Base-by-base conservation (phyloP, 805 yeast species). In the Metschnikowia lochheadii region DNA sequence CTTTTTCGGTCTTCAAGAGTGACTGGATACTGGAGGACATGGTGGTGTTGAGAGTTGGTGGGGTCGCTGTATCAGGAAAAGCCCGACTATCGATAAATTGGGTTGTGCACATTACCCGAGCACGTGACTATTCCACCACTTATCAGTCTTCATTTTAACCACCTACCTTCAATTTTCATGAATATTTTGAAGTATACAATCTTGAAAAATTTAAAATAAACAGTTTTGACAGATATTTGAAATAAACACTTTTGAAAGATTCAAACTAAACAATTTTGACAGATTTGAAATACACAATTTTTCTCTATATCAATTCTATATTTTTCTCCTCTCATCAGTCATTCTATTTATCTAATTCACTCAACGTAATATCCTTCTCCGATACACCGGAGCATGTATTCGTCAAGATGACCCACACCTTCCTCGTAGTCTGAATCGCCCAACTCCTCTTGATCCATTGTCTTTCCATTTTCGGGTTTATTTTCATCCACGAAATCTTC, bases 301-400 rank as follows among this genome's bases (percentile, higher is more conserved):
- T 8, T 10, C 11, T 26, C 29, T 26, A 26, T 26, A 8, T 26
- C 29, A 34, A 18, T 39, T 23, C 41, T 39, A 21, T 39, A 39
- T 7, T 26, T 26, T 26, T 26, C 11, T 8, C 29, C 13, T 26
- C 8, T 8, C 29, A 26, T 8, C 29, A 26, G 11, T 26, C 29
- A 10, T 26, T 26, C 29, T 26, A 26, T 26, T 26, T 26, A 26
- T 26, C 11, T 26, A 26, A 21, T 14, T 51, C 48, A 62, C 40
- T 64, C 68, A 48, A 56, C 60, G 63, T 83, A 87, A 63, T 74
- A 80, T 0, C 97, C 97, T 48, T 83, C 84, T 53, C 96, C 96
- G 52, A 94, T 88, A 63, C 80, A 88, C 52, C 91, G 76, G 55
- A 94, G 82, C 99, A 94, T 94, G 71, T 91, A 95, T 75, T 94